Evolutionary conservation across 2,329 filamentous ascomycete species (phyloP), one percentile per base, ranked within the genome.

Genomic region (Pseudogymnoascus destructans): DNA sequence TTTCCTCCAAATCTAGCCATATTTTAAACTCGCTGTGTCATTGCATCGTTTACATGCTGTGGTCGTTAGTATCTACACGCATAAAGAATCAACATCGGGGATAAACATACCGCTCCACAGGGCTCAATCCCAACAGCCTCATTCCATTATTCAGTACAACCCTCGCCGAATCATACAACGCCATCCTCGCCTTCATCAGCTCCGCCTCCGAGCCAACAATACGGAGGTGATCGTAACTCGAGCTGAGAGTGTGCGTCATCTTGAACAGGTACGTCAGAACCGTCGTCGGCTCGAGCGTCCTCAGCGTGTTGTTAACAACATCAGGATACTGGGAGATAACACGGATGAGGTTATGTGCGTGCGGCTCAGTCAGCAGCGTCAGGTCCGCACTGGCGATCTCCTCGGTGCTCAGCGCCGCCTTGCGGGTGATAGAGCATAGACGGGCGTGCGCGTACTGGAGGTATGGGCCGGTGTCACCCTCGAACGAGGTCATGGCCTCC

Each of bases 271-370:
- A 89, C 2, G 73, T 73, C 35, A 87, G 72, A 38, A 86, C 75
- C 0, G 82, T 86, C 1, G 81, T 79, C 0, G 85, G 84, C 70
- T 95, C 90, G 19, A 90, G 79, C 0, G 88, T 95, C 76, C 87
- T 88, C 65, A 93, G 76, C 0, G 89, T 91, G 72, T 92, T 92
- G 67, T 85, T 77, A 60, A 95, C 82, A 4, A 89, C 86, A 66
- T 95, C 89, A 2, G 90, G 90, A 79, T 87, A 95, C 68, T 90
- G 86, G 7, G 85, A 79, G n/a, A 95, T 78, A 49, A 87, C 77
- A 30, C 90, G 82, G 63, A 89, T 78, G 36, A 92, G 77, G 65
- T 90, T 84, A 54, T 83, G 71, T 19, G 87, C 88, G 67, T 90
- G 86, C 36, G 80, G 73, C 72, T 90, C 87, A 0, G 76, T 81